A percentile compares a stretch with the other conserved stretches of the same genome.
Evolutionary conservation across 2,329 filamentous ascomycete species (phyloP).

Genomic region (Pyrenophora seminiperda): DNA sequence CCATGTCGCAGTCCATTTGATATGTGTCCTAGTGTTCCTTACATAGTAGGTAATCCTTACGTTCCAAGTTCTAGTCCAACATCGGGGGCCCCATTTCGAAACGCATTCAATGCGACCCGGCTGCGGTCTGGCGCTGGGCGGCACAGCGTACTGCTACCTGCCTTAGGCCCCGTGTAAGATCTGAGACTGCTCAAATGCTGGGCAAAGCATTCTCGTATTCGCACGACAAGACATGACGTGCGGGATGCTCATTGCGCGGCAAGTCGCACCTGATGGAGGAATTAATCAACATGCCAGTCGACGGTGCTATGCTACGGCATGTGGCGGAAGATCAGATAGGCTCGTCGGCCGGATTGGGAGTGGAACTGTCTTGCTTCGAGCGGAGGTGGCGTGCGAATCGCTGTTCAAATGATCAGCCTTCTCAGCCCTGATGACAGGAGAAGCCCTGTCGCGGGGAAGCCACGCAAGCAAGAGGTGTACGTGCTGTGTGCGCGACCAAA

Average conservation of each 20-base stretch:
- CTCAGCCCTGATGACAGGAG: conserved; percentile 20
- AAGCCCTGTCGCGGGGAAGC: conserved; percentile 21
- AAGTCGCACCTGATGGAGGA: conserved; percentile 17
- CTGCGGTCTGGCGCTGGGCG: conserved; percentile 10
- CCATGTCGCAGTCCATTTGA: conserved; percentile 6
- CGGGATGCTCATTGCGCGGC: conserved; percentile 11
- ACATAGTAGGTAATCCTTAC: too few species aligned
- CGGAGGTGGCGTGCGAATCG: conserved; percentile 34
- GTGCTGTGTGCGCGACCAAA: conserved; percentile 22
- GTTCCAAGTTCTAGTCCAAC: background rate
- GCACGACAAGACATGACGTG: conserved; percentile 8
- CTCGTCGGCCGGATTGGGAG: conserved; percentile 34
- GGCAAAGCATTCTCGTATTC: conserved; percentile 6
- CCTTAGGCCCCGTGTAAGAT: conserved; percentile 1
- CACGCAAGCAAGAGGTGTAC: conserved; percentile 33
- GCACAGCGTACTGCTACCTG: conserved; percentile 12
- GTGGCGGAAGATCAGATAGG: conserved; percentile 24
- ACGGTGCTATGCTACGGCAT: conserved; percentile 15
- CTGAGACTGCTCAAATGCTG: conserved; percentile 7
- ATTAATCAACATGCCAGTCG: conserved; percentile 19
- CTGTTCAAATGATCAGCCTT: conserved; percentile 35
- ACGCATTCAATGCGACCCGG: conserved; percentile 9
- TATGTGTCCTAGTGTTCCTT: conserved; percentile 1
- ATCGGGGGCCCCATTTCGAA: conserved; percentile 9
- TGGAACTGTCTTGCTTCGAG: conserved; percentile 8